Evolutionary conservation across 1,284 basidiomycete genomes (phyloP), one percentile per base, ranked within the genome.

Genomic region (Fomitopsis schrenkii): DNA sequence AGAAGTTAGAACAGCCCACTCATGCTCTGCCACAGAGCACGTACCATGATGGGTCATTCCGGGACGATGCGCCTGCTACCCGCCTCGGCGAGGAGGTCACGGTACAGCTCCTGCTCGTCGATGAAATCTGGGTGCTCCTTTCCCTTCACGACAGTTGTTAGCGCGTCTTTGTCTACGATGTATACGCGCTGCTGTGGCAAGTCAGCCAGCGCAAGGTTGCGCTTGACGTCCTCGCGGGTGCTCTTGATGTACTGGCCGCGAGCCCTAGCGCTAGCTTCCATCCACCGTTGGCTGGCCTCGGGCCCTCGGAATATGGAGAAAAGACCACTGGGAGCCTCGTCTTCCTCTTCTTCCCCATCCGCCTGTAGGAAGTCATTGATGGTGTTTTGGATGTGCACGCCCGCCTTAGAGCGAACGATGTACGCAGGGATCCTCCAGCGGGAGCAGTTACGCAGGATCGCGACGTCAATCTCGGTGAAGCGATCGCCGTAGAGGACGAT

Each of bases 401-500:
- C 10, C 15, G 56, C 40, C 30, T 48, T 58, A 2, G 56, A 38
- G 14, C 56, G 44, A 9, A 58, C 56, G 19, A 58, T 48, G 19
- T 48, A 58, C 26, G 56, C 19, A 15, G 56, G 56, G 30, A 58
- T 58, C 44, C n/a, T 33, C 35, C 33, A 38, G 33, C 52, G 52
- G 12, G 17, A 9, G 35, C 52, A 38, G 30, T 59, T 59, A 30
- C 52, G 41, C 40, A 59, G 26, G 52, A 59, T 59, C 15, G 58
- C 58, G 40, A 45, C n/a, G 52, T 59, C 58, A 0, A 38, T 59
- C n/a, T 44, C 28, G n/a, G 53, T 59, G 52, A 59, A 55, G 17
- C 58, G 58, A 17, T 45, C 50, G 3, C 50, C 52, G 52, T 38
- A 38, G 30, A 59, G 36, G 52, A 59, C 58, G 35, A 59, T 44